Evolutionary conservation across 768 basidiomycete species (phyloP), one percentile per base, ranked within the genome.

Genomic region (Clathrus columnatus): DNA sequence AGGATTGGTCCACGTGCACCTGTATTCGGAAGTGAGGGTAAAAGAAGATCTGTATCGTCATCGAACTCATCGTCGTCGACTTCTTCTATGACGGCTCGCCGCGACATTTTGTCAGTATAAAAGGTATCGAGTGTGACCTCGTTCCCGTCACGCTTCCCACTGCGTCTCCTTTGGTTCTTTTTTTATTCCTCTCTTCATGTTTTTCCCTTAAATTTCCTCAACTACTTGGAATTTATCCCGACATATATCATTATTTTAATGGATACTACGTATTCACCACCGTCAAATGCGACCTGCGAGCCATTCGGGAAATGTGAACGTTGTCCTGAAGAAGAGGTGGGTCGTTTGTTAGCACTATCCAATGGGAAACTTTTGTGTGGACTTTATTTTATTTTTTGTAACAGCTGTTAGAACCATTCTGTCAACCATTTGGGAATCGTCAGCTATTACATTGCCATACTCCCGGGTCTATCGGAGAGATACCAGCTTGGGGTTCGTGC

Each of bases 51-150:
- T 11, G 89, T 91, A 64, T 95, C 92, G 72, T 96, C 93, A 79
- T 95, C 91, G 64, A 94, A 95, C 14, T 95, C 92, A 63, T 94
- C 91, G 72, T 96, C 93, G 79, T 95, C 91, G 64, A 94, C 95
- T 64, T 90, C 90, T 57, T 80, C 82, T 64, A 84, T 82, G 58
- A 82, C 76, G 59, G 81, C 82, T 64, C 81, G 72, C 61, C 84
- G 84, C 60, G 84, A 81, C 87, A 89, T 89, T 56, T 57, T 62
- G 18, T 64, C 56, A 36, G 4, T 36, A 14, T 59, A 44, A 44
- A 51, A 23, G 2, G 7, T 55, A 16, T 48, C 21, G 36, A 45
- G n/a, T 36, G 57, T 57, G 47, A 53, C 50, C 36, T 24, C 23
- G 46, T 26, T 5, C 20, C 7, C 0, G 59, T 42, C 41, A 59